Base-by-base conservation (phyloP, 768 basidiomycete genomes). In the Boletus huronensis region DNA sequence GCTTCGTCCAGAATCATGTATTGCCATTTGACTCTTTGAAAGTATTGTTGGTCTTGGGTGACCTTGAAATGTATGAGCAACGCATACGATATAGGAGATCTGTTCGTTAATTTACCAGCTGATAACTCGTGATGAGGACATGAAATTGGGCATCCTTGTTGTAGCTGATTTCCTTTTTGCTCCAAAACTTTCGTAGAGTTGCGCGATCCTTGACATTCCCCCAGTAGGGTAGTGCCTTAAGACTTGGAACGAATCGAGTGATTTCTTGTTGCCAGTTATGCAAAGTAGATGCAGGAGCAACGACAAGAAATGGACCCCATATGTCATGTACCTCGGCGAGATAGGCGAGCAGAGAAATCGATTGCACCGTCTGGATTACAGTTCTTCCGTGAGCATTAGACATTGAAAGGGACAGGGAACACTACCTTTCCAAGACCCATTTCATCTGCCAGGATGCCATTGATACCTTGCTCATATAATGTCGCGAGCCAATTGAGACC, bases 1-100 rank as follows among this genome's bases (percentile, higher is more conserved):
- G 97, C 97, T 72, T 99, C 97, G 64, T 99, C 97, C n/a, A 99
- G 79, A 55, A 99, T 84, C 96, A 98, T 98, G 69, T 98, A 99
- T 73, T 99, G 97, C 97, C 97, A 99, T 66, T 93, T 96, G 58
- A 98, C 88, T 36, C 90, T 83, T 66, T 97, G 92, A 74, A 99
- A 96, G 73, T 99, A 97, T 63, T 98, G 92, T 66, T 97, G 94
- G 68, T 98, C 97, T 76, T 92, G 90, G 2, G 93, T 94, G 45
- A 96, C 85, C 91, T 93, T 63, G 16, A 43, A 48, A 31, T 19
- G 32, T 23, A 49, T 71, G 26, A 46, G 52, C 25, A 29, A 48
- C 8, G 17, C 21, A 35, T 38, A 19, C 6, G 4, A 39, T 19
- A 14, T 5, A 50, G 14, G 14, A 29, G 6, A 8, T 8, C 6